Base-by-base conservation (phyloP, 805 yeast species). In the Limtongozyma cylindracea region DNA sequence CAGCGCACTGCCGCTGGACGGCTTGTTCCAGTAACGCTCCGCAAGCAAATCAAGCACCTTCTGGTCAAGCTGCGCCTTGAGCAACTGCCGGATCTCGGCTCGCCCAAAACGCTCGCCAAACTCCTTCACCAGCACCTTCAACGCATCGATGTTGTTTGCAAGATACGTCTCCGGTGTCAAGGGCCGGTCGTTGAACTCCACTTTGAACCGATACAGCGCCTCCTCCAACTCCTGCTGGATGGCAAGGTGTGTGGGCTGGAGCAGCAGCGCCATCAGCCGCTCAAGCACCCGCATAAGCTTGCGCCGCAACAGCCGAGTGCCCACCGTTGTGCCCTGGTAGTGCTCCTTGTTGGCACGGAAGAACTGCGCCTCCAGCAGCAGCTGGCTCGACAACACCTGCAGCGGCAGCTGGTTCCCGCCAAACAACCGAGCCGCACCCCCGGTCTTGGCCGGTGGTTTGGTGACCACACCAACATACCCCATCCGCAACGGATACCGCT, bases 391-490 rank as follows among this genome's bases (percentile, higher is more conserved):
- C 27, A 61, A 65, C 1, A 80, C 62, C 35, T 66, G 69, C 19
- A 61, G 56, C 1, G 72, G 64, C 3, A 61, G 42, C 2, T 47
- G 23, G 25, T 49, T 49, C 28, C 70, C 51, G 11, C 46, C 34
- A 42, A 68, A 68, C 9, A 72, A 36, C 6, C 43, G 36, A 8
- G 37, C 32, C 10, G 30, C 13, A 10, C 27, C 26, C 3, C 36
- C 13, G 6, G 25, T 27, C 11, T 28, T 25, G 11, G 37, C 48
- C 5, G 88, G 92, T 0, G 74, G 59, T 31, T 65, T 73, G 2
- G 95, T 76, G 11, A 91, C 71, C n/a, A 91, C 96, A 25, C 99
- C 99, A 11, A 88, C 96, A 39, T 88, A 88, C 0, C 99, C 99
- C 92, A 88, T 76, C 34, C 61, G 67, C 28, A 88, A 50, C 0